Evolutionary conservation across 2,329 filamentous ascomycete genomes (phyloP), one percentile per base, ranked within the genome.

Genomic region (Beauveria bassiana): DNA sequence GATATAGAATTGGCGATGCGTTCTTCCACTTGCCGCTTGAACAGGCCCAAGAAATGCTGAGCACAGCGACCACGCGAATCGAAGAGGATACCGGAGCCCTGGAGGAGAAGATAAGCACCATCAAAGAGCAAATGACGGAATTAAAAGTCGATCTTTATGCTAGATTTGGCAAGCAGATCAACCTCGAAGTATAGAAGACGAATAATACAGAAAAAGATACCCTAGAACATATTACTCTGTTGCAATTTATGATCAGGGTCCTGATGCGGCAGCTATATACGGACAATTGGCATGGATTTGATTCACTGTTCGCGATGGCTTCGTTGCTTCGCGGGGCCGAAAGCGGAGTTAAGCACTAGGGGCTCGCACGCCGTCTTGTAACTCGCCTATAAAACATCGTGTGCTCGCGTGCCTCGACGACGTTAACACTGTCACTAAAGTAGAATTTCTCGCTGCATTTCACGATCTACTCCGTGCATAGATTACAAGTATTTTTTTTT

Each of bases 1-100:
- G 93, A 62, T 98, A 98, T 81, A 96, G 96, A 77, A 91, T 99
- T 62, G 95, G 95, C 66, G 95, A 98, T 74, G 90, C 92, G 6
- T 99, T 98, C 78, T 90, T 98, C 74, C 89, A 91, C 63, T 78
- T 99, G 58, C 87, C 89, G 9, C 83, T 97, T 18, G 78, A 87
- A 54, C 89, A 96, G 72, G 95, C 95, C 2, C 91, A 97, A 71
- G 87, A 93, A 67, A 84, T 98, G 76, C 86, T 99, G 5, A 79
- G 85, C 20, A 76, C 82, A 12, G 89, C 90, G 6, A 87, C 87
- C 6, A 81, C 87, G 64, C 84, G 82, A 69, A 86, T 96, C 65
- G 91, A 96, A 66, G 79, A 86, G 65, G 90, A 96, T 60, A 88
- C 96, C 18, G 80, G 82, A 22, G 80, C 77, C 63, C 77, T 97